Conservation (phyloP, 1,284 basidiomycete species). For the Sanghuangporus sanghuang region DNA sequence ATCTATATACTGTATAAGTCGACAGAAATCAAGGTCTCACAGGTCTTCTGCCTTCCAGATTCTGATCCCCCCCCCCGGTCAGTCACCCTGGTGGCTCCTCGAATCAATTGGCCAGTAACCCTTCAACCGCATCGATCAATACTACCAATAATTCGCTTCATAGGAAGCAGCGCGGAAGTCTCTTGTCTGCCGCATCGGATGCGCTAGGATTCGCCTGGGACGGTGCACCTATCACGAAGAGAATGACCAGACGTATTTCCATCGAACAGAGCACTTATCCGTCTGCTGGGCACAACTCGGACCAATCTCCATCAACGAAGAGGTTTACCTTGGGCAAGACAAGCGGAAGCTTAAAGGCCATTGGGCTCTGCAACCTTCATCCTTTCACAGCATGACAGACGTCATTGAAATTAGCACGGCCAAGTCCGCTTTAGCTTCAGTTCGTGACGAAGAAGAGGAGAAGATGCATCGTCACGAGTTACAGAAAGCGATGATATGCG, state of each 20-base stretch:
- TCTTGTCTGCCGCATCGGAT: conserved; percentile 15
- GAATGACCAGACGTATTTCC: conserved; percentile 10
- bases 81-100: conserved; percentile 8
- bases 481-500: conserved; percentile 15
- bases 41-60: conserved; percentile 3
- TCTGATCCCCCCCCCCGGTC: conserved; percentile 16
- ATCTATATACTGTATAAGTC: neutral
- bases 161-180: conserved; percentile 13
- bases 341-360: conserved; percentile 15
- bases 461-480: conserved; percentile 22
- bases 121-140: neutral
- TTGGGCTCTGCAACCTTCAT: conserved; percentile 17
- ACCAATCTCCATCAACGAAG: conserved; percentile 7
- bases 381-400: conserved; percentile 27
- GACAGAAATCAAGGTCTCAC: neutral
- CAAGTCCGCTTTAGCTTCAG: conserved; percentile 7
- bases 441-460: conserved; percentile 33
- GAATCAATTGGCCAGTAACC: neutral
- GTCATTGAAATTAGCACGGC: conserved; percentile 66
- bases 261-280: neutral
- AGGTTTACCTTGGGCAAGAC: conserved; percentile 15
- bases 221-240: conserved; percentile 10
- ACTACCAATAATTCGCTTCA: neutral
- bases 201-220: conserved; percentile 12
- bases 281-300: neutral